Evolutionary conservation across 2,329 filamentous ascomycete species (phyloP).

Genomic region (Epichloe typhina): DNA sequence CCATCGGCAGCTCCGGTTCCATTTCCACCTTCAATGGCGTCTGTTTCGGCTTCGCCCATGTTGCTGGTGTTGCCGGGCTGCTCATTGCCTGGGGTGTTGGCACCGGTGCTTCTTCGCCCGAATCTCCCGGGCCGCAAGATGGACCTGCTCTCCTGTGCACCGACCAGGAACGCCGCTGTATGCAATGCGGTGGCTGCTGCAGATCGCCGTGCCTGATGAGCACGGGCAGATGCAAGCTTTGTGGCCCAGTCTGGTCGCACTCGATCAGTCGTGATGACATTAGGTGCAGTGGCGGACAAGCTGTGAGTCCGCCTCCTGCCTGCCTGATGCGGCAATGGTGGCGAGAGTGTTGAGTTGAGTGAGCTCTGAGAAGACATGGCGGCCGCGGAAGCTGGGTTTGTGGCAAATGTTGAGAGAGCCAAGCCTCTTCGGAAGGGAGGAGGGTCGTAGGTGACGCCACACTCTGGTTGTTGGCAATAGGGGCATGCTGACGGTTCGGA

Average conservation of each 20-base stretch:
- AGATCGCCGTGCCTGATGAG: conserved; percentile 72
- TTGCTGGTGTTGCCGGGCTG: conserved; percentile 1
- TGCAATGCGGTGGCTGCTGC: conserved; percentile 90
- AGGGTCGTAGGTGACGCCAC: conserved; percentile 87
- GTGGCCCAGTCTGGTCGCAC: conserved; percentile 90
- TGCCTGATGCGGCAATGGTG: conserved; percentile 22
- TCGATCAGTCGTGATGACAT: conserved; percentile 83
- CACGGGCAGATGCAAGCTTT: conserved; percentile 73
- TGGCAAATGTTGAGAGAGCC: conserved; percentile 44
- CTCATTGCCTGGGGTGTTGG: conserved; percentile 16
- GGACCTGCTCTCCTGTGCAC: conserved; percentile 41
- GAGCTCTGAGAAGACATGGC: conserved; percentile 84
- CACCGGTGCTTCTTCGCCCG: conserved; percentile 37
- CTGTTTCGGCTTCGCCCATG: conserved; percentile 12
- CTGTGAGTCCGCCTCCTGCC: conserved; percentile 39
- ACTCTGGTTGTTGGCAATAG: conserved; percentile 89
- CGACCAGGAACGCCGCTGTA: conserved; percentile 85
- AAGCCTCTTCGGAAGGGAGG: conserved; percentile 81
- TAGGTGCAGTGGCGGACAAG: conserved; percentile 69
- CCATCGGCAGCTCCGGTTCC: conserved; percentile 10
- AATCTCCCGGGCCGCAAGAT: conserved; percentile 36
- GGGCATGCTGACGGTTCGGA: conserved; percentile 88
- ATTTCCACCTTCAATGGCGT: conserved; percentile 12
- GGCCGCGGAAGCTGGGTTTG: conserved; percentile 31
- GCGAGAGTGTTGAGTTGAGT: conserved; percentile 45